phyloP scores from a whole-genome alignment of 2,329 filamentous ascomycete species.

The Botryotinia calthae region DNA sequence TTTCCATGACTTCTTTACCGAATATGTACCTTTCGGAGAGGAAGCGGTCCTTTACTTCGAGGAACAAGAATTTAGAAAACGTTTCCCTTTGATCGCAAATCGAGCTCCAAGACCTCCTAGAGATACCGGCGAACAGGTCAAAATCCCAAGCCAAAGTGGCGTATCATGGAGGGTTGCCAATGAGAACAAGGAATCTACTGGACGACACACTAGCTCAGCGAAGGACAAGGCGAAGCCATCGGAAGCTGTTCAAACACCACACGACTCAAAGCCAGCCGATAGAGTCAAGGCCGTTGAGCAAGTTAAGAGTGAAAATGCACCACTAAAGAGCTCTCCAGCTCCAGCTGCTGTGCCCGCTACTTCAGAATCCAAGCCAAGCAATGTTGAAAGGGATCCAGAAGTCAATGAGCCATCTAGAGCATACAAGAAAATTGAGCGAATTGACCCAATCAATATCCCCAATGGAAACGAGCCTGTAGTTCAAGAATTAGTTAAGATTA shows the following conservation, averaged over 20 bases:
- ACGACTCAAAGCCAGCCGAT: slow-evolving; percentile 32
- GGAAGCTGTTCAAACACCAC: slow-evolving; percentile 35
- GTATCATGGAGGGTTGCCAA: slow-evolving; percentile 76
- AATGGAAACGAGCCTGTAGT: slow-evolving; percentile 82
- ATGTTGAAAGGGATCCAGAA: slow-evolving; percentile 50
- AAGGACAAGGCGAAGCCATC: slow-evolving; percentile 32
- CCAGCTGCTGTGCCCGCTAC: slow-evolving; percentile 25
- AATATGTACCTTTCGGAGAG: slow-evolving; percentile 92
- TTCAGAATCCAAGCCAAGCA: slow-evolving; percentile 28
- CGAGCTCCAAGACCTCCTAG: slow-evolving; percentile 37
- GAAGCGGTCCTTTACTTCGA: slow-evolving; percentile 93
- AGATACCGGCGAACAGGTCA: slow-evolving; percentile 68
- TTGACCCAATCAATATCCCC: slow-evolving; percentile 74
- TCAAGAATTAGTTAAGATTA: slow-evolving; percentile 88
- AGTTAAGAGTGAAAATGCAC: slow-evolving; percentile 39
- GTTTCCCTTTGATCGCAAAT: slow-evolving; percentile 60
- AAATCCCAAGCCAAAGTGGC: slow-evolving; percentile 81
- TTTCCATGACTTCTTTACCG: slow-evolving; percentile 99
- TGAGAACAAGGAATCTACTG: slow-evolving; percentile 49
- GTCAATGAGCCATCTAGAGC: slow-evolving; percentile 64
- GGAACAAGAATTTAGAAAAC: slow-evolving; percentile 86
- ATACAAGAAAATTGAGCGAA: slow-evolving; percentile 60
- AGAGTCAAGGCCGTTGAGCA: slow-evolving; percentile 39
- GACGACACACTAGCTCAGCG: slow-evolving; percentile 60
- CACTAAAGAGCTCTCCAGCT: slow-evolving; percentile 25